Percentiles rank a stretch among this genome's conserved stretches.
These are phyloP conservation scores for Lactarius evosmus DNA, from an alignment of 768 basidiomycete genomes.

Conservation along the genomic window DNA sequence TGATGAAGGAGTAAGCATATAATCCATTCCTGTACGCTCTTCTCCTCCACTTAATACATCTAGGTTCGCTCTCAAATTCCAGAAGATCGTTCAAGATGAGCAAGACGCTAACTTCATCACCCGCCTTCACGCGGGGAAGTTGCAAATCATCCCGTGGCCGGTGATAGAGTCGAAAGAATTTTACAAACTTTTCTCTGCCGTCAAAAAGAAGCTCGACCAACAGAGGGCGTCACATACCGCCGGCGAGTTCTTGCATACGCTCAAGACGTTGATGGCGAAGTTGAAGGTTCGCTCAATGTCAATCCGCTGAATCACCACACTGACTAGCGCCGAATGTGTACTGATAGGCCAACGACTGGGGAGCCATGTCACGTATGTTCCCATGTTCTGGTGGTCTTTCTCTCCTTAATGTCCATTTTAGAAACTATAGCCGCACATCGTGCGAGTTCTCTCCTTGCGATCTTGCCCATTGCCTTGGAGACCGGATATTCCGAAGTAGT, in stretches of 20 bases:
- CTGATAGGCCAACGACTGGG: constrained; percentile 61
- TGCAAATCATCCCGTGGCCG: constrained; percentile 45
- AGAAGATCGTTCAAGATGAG: constrained; percentile 59
- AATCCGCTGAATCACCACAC: background rate
- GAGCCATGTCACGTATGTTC: too few relatives aligned
- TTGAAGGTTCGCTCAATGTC: constrained; percentile 44
- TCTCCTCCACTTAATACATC: background rate
- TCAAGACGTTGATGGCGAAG: constrained; percentile 66
- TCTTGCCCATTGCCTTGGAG: too few relatives aligned
- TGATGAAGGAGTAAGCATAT: constrained; percentile 49
- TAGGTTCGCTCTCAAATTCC: constrained; percentile 54
- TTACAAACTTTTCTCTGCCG: constrained; percentile 47
- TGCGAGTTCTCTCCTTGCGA: too few relatives aligned
- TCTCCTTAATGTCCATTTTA: too few relatives aligned
- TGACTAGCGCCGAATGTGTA: too few relatives aligned
- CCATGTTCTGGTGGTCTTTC: too few relatives aligned
- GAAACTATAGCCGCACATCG: too few relatives aligned
- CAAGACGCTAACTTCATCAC: constrained; percentile 48
- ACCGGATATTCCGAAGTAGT: too few relatives aligned
- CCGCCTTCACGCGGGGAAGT: constrained; percentile 49
- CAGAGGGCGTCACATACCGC: constrained; percentile 51
- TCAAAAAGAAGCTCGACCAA: constrained; percentile 47
- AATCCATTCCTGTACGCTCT: background rate
- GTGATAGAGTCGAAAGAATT: constrained; percentile 45
- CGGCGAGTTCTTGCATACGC: constrained; percentile 50